A percentile compares a stretch with the other conserved stretches of the same genome.
phyloP scores from a whole-genome alignment of 2,329 filamentous ascomycete species.

The Periconia sp. region DNA sequence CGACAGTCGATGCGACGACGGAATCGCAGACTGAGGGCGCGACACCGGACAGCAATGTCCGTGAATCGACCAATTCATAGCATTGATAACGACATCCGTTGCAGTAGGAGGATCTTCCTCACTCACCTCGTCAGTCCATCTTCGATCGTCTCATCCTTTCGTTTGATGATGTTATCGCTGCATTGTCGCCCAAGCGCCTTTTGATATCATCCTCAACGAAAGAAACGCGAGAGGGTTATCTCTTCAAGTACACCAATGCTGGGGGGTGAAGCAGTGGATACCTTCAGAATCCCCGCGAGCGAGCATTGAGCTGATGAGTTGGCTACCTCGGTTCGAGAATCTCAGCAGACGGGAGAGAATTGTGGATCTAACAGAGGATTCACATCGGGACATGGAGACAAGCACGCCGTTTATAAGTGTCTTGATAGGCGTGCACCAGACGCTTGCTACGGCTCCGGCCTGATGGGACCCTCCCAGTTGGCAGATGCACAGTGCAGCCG shows the following conservation, averaged over 20 bases:
- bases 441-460: constrained; percentile 21
- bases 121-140: background rate
- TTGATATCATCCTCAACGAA: background rate
- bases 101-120: background rate
- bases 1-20: background rate
- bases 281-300: constrained; percentile 9
- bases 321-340: constrained; percentile 18
- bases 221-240: background rate
- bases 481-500: constrained; percentile 13
- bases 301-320: constrained; percentile 23
- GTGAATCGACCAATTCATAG: constrained; percentile 23
- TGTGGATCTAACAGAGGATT: constrained; percentile 10
- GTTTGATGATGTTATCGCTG: constrained; percentile 2
- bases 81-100: constrained; percentile 6
- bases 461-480: constrained; percentile 26
- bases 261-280: constrained; percentile 17
- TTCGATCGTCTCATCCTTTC: background rate
- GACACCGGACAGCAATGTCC: constrained; percentile 28
- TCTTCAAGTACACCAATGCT: constrained; percentile 8
- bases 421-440: constrained; percentile 18
- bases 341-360: constrained; percentile 4
- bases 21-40: constrained; percentile 23
- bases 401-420: constrained; percentile 17
- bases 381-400: constrained; percentile 14
- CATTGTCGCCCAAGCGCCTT: constrained; percentile 6